Base-by-base conservation (phyloP, 139 green algal genomes). In the Chlorella ohadii region DNA sequence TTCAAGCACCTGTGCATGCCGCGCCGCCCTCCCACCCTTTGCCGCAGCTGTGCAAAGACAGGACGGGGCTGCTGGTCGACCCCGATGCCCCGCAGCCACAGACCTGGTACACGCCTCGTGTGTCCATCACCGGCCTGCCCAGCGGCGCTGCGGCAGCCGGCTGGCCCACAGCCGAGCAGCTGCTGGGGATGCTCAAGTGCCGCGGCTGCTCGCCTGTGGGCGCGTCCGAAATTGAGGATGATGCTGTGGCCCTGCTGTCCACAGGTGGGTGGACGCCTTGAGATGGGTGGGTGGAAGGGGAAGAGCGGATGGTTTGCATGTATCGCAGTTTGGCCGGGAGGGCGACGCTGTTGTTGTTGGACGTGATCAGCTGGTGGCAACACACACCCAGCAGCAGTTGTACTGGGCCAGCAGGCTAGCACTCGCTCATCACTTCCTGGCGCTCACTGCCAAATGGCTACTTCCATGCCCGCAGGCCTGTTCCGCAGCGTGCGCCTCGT, bases 41-140 rank as follows among this genome's bases (percentile, higher is more conserved):
- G 27, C 72, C 97, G 79, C 93, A 98, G 89, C 83, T 98, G 39
- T 97, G 95, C 86, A 95, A 95, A 84, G 94, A 98, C 76, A 82
- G 95, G 5, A 28, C 90, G 2, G 85, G 83, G 1, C 92, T 97
- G 38, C 89, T 98, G 63, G 86, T 96, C 0, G 83, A 92, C 61
- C 73, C 85, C 0, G 78, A 86, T 22, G 68, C 81, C 34, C 70
- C 79, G 0, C 41, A 72, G 12, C 84, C 81, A 33, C 84, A 91
- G 44, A 77, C 87, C 16, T 97, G 94, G 57, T 78, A 65, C 39
- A 64, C 55, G 31, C 25, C 77, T n/a, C 36, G 65, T 20, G 15
- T 80, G 0, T 55, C 71, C 36, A 11, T 81, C 57, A 33, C 61
- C 57, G 57, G 31, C 31, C 47, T 80, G 63, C 74, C 76, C 38